phyloP scores from a whole-genome alignment of 306 rosid genomes.

The Castanea sativa region DNA sequence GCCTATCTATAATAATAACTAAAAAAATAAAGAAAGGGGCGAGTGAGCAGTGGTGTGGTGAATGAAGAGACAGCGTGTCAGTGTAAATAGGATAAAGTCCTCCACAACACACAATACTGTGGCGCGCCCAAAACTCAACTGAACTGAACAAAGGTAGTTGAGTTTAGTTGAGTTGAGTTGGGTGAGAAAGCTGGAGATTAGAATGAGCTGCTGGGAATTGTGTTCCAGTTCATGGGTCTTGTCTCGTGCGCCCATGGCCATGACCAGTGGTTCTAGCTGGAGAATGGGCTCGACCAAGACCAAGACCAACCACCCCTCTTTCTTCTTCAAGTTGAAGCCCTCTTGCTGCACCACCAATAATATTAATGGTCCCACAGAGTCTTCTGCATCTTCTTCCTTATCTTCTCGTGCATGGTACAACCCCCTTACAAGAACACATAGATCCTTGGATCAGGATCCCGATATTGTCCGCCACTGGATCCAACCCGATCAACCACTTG shows the following conservation, averaged over 20 bases:
- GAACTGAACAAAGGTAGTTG: too few relatives aligned
- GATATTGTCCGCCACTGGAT: conserved; percentile 65
- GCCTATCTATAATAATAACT: too few relatives aligned
- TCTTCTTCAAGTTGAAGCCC: conserved; percentile 19
- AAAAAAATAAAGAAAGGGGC: too few relatives aligned
- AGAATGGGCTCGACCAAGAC: not conserved
- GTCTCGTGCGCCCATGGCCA: conserved; percentile 9
- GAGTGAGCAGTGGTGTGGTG: too few relatives aligned
- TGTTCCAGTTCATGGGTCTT: conserved; percentile 26
- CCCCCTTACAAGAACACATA: conserved; percentile 23
- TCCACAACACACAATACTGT: too few relatives aligned
- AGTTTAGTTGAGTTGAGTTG: too few relatives aligned
- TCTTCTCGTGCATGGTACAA: conserved; percentile 39
- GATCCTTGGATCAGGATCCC: conserved; percentile 17
- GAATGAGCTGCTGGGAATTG: conserved; percentile 35
- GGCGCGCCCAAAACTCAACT: too few relatives aligned
- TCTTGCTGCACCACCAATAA: conserved; percentile 30
- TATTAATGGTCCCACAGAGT: conserved; percentile 10
- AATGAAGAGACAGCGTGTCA: too few relatives aligned
- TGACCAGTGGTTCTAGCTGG: not conserved
- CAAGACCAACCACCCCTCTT: conserved; percentile 2
- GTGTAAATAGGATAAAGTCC: too few relatives aligned
- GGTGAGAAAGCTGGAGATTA: not conserved
- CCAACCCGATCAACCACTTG: conserved; percentile 45
- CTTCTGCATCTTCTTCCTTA: conserved; percentile 23